Conservation (phyloP, 257 asterid species). For the Solanum okadae region DNA sequence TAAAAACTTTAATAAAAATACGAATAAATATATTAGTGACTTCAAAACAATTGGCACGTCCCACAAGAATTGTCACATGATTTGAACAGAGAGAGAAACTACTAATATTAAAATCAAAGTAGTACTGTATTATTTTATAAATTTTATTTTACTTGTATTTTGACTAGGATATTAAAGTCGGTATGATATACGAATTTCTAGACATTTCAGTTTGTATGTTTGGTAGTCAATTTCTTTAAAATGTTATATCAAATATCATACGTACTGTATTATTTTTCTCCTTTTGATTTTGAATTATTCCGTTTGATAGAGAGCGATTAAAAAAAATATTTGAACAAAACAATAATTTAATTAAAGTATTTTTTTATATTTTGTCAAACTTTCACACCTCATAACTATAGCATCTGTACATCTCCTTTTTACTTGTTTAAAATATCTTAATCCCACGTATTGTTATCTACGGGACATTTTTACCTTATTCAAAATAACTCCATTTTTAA, state of each 20-base stretch:
- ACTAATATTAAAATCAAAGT: not conserved
- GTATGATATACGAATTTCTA: not conserved
- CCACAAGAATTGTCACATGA: not conserved
- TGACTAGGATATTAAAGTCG: not conserved
- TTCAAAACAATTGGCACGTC: not conserved
- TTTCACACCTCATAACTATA: not conserved
- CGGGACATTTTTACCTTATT: not conserved
- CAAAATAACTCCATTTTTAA: not conserved
- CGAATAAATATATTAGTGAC: not conserved
- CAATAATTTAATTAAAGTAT: not conserved
- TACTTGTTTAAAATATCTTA: not conserved
- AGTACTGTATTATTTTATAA: not conserved
- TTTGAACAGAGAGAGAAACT: not conserved
- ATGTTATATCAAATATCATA: not conserved
- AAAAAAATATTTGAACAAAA: not conserved
- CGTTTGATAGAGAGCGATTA: not conserved
- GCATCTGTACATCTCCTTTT: not conserved
- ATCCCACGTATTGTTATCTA: not conserved
- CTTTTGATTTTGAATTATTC: not conserved
- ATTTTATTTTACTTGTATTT: not conserved
- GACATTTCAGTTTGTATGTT: not conserved
- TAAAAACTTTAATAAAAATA: not conserved
- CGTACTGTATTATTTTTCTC: not conserved
- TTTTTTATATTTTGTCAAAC: not conserved
- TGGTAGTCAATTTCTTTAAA: not conserved